phyloP scores from a whole-genome alignment of 164 flowering plant genomes.

The Annona squamosa region DNA sequence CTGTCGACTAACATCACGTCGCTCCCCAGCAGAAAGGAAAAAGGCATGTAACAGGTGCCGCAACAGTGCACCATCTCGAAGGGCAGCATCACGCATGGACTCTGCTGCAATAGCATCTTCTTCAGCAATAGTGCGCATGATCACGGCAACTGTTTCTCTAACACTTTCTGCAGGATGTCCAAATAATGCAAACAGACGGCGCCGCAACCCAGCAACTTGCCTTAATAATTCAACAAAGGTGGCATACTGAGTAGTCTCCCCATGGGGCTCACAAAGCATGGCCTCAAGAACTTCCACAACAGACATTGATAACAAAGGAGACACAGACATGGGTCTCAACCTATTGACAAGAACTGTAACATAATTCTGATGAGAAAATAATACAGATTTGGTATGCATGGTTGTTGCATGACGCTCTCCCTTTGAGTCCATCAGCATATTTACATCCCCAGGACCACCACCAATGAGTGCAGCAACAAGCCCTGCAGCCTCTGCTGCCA shows the following conservation, averaged over 20 bases:
- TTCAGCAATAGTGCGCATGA: conserved; percentile 98
- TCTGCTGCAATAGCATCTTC: conserved; percentile 99
- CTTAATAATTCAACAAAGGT: conserved; percentile 94
- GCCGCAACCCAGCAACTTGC: conserved; percentile 87
- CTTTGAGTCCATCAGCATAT: conserved; percentile 62
- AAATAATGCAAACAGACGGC: conserved; percentile 93
- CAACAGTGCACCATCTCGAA: conserved; percentile 94
- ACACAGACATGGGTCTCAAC: conserved; percentile 86
- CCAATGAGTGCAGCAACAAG: conserved; percentile 88
- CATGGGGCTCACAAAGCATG: conserved; percentile 95
- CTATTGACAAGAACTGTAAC: conserved; percentile 73
- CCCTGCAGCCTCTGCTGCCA: conserved; percentile 91
- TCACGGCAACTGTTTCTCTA: conserved; percentile 89
- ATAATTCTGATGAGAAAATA: conserved; percentile 68
- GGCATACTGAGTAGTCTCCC: conserved; percentile 87
- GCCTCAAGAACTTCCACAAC: conserved; percentile 97
- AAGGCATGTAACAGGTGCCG: conserved; percentile 88
- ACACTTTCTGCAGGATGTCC: conserved; percentile 99
- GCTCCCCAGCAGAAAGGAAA: conserved; percentile 86
- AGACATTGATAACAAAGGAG: conserved; percentile 89
- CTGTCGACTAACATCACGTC: conserved; percentile 95
- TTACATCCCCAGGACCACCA: conserved; percentile 86
- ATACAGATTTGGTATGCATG: conserved; percentile 90
- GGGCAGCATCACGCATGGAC: conserved; percentile 98
- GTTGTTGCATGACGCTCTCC: conserved; percentile 92